Evolutionary conservation across 805 yeast species (phyloP), one percentile per base, ranked within the genome.

Genomic region (Yarrowia bubula): DNA sequence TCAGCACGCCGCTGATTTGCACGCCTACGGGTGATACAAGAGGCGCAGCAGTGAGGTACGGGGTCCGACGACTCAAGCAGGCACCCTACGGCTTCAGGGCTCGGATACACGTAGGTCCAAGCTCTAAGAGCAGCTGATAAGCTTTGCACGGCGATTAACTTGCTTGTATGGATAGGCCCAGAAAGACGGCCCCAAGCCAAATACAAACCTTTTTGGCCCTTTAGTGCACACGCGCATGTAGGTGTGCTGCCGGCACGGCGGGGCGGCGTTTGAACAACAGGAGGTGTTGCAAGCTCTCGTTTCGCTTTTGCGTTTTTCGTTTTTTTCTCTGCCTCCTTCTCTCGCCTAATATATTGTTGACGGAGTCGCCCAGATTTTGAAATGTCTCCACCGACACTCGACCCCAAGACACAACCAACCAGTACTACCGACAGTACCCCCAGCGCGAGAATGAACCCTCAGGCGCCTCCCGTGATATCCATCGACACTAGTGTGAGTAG

Each of bases 391-490:
- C n/a, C 60, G 43, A 38, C 60, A 4, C 44, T 9, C 4, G 38
- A 51, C 18, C 60, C 58, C 41, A 32, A 43, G 37, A 51, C 60
- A 37, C 43, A 22, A 3, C 10, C 39, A 17, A 31, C 10, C 7
- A 48, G 53, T 33, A 18, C 43, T 17, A 22, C 57, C 4, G 28
- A 35, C 22, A 35, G 44, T 22, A 39, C 47, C 8, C 15, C 38
- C 28, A 47, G 61, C 28, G 47, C 61, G 10, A 37, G 35, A 58
- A 58, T 44, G 51, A 44, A 35, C 8, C 51, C 50, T 33, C 64
- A 58, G 35, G 64, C 32, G 33, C 64, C 64, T 14, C 64, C 64
- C 33, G 51, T 44, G 51, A 58, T 58, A 43, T 58, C 64, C 64
- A 58, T 58, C 43, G 64, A 58, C 28, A 58, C 64, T 11, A 58